Conservation (phyloP, 345 rosid species). For the Brassica rapa region DNA sequence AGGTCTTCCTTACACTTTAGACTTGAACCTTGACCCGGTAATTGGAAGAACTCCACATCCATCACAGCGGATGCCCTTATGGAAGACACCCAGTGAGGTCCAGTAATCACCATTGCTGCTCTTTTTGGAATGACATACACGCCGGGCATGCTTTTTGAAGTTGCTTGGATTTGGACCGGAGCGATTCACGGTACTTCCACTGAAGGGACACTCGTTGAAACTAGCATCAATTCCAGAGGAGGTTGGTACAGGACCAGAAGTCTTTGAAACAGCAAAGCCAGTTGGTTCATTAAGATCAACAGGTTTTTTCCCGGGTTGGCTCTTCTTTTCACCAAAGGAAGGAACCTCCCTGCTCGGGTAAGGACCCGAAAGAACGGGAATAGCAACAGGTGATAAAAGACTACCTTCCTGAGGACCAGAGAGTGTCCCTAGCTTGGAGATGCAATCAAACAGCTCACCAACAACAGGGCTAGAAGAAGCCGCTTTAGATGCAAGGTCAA, state of each 20-base stretch:
- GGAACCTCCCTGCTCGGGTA: constrained; percentile 5
- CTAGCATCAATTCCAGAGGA: constrained; percentile 27
- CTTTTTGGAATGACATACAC: constrained; percentile 37
- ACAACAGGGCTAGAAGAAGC: constrained; percentile 46
- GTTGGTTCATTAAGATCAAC: constrained; percentile 18
- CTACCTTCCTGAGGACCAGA: constrained; percentile 4
- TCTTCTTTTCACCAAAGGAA: constrained; percentile 30
- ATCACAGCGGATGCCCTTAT: constrained; percentile 84
- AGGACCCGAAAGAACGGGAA: constrained; percentile 29
- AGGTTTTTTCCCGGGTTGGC: constrained; percentile 26
- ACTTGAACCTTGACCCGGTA: constrained; percentile 82
- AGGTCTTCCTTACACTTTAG: constrained; percentile 71
- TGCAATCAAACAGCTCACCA: constrained; percentile 38
- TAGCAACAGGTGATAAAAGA: constrained; percentile 22
- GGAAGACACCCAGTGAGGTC: constrained; percentile 54
- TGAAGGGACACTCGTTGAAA: constrained; percentile 59
- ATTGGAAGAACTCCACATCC: constrained; percentile 92
- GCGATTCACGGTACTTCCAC: constrained; percentile 46
- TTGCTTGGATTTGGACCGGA: background rate
- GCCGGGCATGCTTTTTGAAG: constrained; percentile 20
- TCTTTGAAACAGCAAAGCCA: constrained; percentile 14
- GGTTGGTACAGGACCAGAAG: constrained; percentile 23
- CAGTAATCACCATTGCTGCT: constrained; percentile 37
- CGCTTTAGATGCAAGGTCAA: constrained; percentile 62
- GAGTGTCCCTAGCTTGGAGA: constrained; percentile 40